Conservation (phyloP, 2,329 filamentous ascomycete species). For the Epichloe uncinata region DNA sequence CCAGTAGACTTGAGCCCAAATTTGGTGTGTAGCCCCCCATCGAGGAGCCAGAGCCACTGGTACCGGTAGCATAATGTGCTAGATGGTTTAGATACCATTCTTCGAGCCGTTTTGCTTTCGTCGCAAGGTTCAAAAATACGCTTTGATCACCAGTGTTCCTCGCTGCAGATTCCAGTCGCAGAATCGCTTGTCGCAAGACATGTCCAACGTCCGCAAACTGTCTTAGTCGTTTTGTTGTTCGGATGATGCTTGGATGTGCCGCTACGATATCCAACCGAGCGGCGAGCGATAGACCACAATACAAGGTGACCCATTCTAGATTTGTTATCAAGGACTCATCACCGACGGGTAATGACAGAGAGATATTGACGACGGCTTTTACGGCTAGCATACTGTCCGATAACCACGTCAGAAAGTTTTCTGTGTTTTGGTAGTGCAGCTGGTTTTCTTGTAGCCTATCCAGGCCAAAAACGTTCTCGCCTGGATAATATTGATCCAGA, state of each 20-base stretch:
- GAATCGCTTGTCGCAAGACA: slow-evolving; percentile 15
- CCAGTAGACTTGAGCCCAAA: background rate
- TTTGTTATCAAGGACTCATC: slow-evolving; percentile 18
- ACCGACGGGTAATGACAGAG: slow-evolving; percentile 14
- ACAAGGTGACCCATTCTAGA: slow-evolving; percentile 19
- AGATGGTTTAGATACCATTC: slow-evolving; percentile 10
- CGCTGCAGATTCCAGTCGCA: slow-evolving; percentile 15
- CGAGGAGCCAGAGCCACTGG: background rate
- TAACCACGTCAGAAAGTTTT: slow-evolving; percentile 15
- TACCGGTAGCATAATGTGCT: background rate
- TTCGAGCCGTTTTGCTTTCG: slow-evolving; percentile 11
- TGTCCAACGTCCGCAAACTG: slow-evolving; percentile 18
- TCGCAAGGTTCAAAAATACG: slow-evolving; percentile 13
- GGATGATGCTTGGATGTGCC: slow-evolving; percentile 11
- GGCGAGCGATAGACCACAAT: slow-evolving; percentile 17
- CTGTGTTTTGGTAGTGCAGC: slow-evolving; percentile 4
- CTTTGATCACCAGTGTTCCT: slow-evolving; percentile 9
- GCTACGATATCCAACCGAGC: slow-evolving; percentile 18
- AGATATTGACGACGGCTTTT: slow-evolving; percentile 16
- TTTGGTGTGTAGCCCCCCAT: background rate
- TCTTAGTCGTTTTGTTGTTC: slow-evolving; percentile 15
- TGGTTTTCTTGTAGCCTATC: slow-evolving; percentile 11
- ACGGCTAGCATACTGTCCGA: slow-evolving; percentile 19
- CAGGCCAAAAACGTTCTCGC: slow-evolving; percentile 14
- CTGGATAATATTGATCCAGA: slow-evolving; percentile 16